Percentiles rank a stretch among this genome's conserved stretches.
phyloP scores from a whole-genome alignment of 352 stramenopile genomes.

The Aphanomyces astaci region DNA sequence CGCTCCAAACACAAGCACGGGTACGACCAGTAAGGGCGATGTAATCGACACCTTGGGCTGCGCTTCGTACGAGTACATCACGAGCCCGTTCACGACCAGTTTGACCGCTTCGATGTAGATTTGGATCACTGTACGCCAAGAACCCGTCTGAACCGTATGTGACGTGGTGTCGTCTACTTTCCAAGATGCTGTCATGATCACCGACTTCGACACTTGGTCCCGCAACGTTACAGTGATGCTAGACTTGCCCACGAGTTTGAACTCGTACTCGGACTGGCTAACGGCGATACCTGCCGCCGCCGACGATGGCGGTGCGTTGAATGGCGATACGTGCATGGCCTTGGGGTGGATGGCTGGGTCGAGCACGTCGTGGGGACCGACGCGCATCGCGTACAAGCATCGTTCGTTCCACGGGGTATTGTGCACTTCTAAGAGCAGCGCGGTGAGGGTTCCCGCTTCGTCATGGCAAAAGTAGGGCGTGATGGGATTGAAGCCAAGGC shows the following conservation, averaged over 20 bases:
- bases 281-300: too few species aligned
- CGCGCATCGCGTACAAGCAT: constrained; percentile 13
- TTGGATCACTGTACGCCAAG: constrained; percentile 4
- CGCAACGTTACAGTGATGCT: constrained; percentile 13
- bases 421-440: constrained; percentile 18
- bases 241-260: constrained; percentile 11
- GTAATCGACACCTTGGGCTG: not conserved
- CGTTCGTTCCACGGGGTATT: constrained; percentile 20
- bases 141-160: not conserved
- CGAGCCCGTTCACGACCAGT: not conserved
- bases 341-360: constrained; percentile 9
- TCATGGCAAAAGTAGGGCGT: constrained; percentile 18
- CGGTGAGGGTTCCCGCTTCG: not conserved
- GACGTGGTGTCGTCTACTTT: constrained; percentile 15
- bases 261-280: constrained; percentile 21
- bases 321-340: constrained; percentile 14
- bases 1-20: not conserved
- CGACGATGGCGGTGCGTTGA: constrained; percentile 10
- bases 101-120: constrained; percentile 6
- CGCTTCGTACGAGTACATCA: constrained; percentile 15
- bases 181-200: constrained; percentile 18
- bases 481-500: constrained; percentile 9
- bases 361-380: not conserved
- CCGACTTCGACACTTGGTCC: not conserved
- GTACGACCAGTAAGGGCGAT: not conserved